Evolutionary conservation across 192 early-diverging fungal genomes (phyloP).

Genomic region (Backusella mclennaniae): DNA sequence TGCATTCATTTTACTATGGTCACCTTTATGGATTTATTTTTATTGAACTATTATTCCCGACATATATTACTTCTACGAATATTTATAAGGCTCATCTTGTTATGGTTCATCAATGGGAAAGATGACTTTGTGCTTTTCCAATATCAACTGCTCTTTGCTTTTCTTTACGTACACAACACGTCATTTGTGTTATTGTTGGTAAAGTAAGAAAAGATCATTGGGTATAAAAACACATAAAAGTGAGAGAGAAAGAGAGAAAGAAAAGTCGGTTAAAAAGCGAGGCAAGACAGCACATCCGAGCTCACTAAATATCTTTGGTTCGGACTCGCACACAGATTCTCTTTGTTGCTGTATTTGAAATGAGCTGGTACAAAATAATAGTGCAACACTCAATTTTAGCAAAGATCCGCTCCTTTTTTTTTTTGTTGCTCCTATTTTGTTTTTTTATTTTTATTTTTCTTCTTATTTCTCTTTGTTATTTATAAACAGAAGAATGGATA

Average conservation of each 20-base stretch:
- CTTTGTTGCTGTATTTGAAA: not conserved
- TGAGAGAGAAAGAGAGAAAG: not conserved
- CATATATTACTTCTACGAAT: too few relatives aligned
- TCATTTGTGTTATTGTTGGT: too few relatives aligned
- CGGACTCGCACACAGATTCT: slow-evolving; percentile 1
- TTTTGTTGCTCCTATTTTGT: not conserved
- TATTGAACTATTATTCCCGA: too few relatives aligned
- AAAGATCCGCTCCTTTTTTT: not conserved
- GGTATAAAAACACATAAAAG: too few relatives aligned
- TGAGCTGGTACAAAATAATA: not conserved
- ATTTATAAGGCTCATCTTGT: too few relatives aligned
- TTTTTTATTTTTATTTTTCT: not conserved
- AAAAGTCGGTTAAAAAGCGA: not conserved
- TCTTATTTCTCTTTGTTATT: not conserved
- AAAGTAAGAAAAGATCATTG: too few relatives aligned
- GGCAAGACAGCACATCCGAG: not conserved
- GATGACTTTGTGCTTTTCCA: too few relatives aligned
- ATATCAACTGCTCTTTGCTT: too few relatives aligned
- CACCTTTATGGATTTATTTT: too few relatives aligned
- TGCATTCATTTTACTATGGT: too few relatives aligned
- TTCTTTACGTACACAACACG: too few relatives aligned
- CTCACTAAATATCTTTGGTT: not conserved
- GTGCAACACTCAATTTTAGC: not conserved
- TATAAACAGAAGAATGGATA: slow-evolving; percentile 52
- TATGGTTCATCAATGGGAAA: too few relatives aligned